Base-by-base conservation (phyloP, 2,329 filamentous ascomycete species). In the Cryphonectria japonica region DNA sequence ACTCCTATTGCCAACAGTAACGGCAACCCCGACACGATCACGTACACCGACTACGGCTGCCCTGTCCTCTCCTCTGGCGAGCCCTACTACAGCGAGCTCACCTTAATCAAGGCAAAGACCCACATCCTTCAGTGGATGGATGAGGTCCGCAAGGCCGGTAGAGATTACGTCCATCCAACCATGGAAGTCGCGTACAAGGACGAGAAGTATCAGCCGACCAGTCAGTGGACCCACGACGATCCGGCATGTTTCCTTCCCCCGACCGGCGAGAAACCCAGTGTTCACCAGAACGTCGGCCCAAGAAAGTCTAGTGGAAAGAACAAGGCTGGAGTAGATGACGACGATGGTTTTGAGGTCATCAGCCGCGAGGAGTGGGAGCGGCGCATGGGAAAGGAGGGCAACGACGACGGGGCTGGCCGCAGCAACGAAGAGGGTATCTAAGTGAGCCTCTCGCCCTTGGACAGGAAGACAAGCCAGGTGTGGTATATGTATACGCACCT, bases 1-100 rank as follows among this genome's bases (percentile, higher is more conserved):
- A 84, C 81, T 1, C 85, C 86, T 1, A 79, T 93, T 8, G 82
- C 86, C 0, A 86, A 87, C 0, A 82, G 86, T 1, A 77, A 83
- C 1, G 85, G 86, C 13, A 88, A 87, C 74, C 77, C 80, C 0
- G 74, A 78, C 19, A 80, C 81, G 2, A 70, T 73, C 1, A 75
- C 77, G 52, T 82, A 85, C 76, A 82, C 83, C 0, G 74, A 79
- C 14, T 82, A 87, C 60, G 91, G 91, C 6, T 92, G 88, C 74
- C 91, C 92, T 5, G 86, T 89, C 73, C 92, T 91, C 79, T 91
- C 91, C n/a, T 87, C 90, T 1, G 91, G 91, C 3, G 88, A 92
- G 73, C 75, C 80, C 0, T 77, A 84, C 46, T 84, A 89, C 76
- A 82, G 82, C 9, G 93, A 97, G 78, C 83, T 84, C 52, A 86